phyloP scores from a whole-genome alignment of 306 rosid species.

The Lathyrus tuberosus region DNA sequence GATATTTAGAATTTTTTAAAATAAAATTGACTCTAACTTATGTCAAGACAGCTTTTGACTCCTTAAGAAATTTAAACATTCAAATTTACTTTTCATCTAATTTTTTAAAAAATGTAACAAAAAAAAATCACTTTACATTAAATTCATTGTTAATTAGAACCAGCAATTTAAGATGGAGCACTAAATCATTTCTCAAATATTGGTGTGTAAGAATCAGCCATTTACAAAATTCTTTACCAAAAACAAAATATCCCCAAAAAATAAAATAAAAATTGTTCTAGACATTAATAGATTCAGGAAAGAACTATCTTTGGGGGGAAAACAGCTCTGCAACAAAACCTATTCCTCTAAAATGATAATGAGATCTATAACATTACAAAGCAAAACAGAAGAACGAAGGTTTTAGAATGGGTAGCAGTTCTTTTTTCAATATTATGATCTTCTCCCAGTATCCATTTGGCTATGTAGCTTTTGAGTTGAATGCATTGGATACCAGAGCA shows the following conservation, averaged over 20 bases:
- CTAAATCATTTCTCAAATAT: not conserved
- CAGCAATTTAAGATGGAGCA: not conserved
- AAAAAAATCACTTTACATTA: no score
- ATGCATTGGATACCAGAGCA: not conserved
- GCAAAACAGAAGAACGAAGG: not conserved
- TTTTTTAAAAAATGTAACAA: no score
- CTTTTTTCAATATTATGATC: not conserved
- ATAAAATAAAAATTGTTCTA: not conserved
- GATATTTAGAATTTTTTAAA: no score
- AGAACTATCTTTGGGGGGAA: not conserved
- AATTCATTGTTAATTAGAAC: no score
- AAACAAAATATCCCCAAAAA: not conserved
- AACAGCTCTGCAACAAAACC: not conserved
- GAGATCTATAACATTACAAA: not conserved
- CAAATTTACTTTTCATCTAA: no score
- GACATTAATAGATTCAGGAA: not conserved
- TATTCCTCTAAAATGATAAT: slow-evolving; percentile 4
- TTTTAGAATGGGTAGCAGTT: not conserved
- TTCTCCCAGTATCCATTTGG: not conserved
- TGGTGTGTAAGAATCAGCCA: not conserved
- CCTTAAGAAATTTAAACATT: no score
- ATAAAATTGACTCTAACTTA: no score
- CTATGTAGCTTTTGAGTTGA: not conserved
- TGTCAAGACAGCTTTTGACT: no score
- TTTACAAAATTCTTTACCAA: not conserved